A percentile compares a stretch with the other conserved stretches of the same genome.
These are phyloP conservation scores for Scleroderma bovista DNA, from an alignment of 768 basidiomycete species.

Conservation along the genomic window DNA sequence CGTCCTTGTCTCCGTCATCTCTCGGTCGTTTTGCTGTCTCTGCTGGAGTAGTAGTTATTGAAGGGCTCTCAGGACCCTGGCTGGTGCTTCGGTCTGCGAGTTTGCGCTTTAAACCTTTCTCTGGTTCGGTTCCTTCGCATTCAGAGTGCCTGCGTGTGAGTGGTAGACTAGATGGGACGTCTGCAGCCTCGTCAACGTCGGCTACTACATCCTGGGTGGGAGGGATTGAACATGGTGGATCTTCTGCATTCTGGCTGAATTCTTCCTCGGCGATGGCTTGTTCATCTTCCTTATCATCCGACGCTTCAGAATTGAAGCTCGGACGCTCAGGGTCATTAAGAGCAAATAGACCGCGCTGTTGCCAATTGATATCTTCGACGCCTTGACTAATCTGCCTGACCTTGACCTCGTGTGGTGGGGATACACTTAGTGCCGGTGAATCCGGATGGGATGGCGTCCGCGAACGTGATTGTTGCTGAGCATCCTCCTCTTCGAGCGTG, in stretches of 20 bases:
- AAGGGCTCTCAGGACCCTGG: conserved; percentile 40
- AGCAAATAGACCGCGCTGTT: conserved; percentile 29
- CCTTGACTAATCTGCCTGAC: conserved; percentile 75
- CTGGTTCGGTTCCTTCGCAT: conserved; percentile 42
- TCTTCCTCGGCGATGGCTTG: conserved; percentile 11
- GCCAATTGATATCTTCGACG: conserved; percentile 74
- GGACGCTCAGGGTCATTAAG: conserved; percentile 9
- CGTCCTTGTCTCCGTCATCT: conserved; percentile 58
- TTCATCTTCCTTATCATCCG: conserved; percentile 7
- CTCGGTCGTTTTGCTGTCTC: conserved; percentile 53
- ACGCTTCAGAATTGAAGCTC: conserved; percentile 2
- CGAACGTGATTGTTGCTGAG: conserved; percentile 36
- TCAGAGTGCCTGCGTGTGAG: conserved; percentile 31
- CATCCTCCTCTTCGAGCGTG: conserved; percentile 61
- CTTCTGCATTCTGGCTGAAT: neutral
- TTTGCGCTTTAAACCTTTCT: conserved; percentile 68
- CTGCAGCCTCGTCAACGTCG: conserved; percentile 28
- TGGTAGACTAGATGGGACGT: conserved; percentile 19
- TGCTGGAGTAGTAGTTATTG: conserved; percentile 10
- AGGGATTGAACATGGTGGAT: conserved; percentile 13
- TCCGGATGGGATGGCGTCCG: conserved; percentile 26
- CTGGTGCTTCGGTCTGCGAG: conserved; percentile 63
- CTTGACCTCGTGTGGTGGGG: conserved; percentile 77
- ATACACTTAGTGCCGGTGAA: conserved; percentile 36
- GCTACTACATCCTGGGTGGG: conserved; percentile 18